Percentiles rank a stretch among this genome's conserved stretches.
phyloP scores from a whole-genome alignment of 2,329 filamentous ascomycete species.

The Calonectria hongkongensis region DNA sequence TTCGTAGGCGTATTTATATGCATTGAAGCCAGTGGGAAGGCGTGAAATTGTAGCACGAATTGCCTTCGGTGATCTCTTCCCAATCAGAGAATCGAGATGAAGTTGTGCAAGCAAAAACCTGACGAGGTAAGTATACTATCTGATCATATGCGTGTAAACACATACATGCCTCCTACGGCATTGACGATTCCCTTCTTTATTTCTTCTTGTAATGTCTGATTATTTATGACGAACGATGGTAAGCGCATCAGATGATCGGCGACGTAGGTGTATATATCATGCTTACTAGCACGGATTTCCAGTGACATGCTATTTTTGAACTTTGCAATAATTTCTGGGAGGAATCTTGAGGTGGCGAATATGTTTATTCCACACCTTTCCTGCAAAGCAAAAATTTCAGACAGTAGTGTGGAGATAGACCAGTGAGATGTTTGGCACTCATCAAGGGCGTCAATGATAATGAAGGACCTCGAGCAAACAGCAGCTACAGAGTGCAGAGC shows the following conservation, averaged over 20 bases:
- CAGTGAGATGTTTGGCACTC: neutral
- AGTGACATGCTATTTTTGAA: neutral
- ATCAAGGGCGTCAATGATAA: neutral
- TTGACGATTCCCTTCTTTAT: neutral
- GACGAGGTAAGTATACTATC: neutral
- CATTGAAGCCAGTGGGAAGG: no score
- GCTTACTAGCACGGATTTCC: neutral
- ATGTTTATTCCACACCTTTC: neutral
- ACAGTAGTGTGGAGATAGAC: neutral
- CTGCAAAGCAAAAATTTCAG: neutral
- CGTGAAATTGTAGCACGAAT: no score
- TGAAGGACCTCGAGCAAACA: neutral
- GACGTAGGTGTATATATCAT: neutral
- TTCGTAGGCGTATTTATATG: neutral
- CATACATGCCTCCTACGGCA: neutral
- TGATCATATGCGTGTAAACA: neutral
- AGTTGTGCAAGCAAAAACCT: no score
- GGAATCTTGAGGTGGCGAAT: neutral
- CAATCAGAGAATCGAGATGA: no score
- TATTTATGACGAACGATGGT: neutral
- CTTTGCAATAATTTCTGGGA: neutral
- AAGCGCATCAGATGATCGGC: neutral
- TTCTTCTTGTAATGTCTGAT: neutral
- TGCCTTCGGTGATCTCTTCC: no score
- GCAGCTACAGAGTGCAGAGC: no score